Percentiles rank a stretch among this genome's conserved stretches.
phyloP scores from a whole-genome alignment of 164 flowering plant genomes.

The Tetrastigma voinierianum region DNA sequence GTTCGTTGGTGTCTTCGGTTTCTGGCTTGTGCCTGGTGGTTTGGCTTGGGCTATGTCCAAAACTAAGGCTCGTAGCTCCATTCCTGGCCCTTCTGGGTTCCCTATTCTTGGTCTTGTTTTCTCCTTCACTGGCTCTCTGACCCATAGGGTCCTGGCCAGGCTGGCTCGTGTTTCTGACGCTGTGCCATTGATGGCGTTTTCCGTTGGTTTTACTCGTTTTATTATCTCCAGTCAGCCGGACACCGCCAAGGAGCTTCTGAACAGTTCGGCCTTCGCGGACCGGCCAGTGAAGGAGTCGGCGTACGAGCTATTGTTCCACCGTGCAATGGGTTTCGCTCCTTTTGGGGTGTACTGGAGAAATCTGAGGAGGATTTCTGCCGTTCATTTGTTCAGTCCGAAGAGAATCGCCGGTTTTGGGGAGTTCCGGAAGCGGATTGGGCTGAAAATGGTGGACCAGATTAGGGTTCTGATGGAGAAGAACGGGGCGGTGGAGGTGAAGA shows the following conservation, averaged over 20 bases:
- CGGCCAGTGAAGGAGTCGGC: conserved; percentile 66
- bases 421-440: conserved; percentile 27
- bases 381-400: conserved; percentile 50
- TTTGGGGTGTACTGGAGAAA: conserved; percentile 62
- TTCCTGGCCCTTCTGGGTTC: conserved; percentile 67
- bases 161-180: conserved; percentile 22
- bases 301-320: conserved; percentile 50
- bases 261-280: conserved; percentile 53
- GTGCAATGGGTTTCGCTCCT: conserved; percentile 72
- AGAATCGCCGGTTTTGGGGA: conserved; percentile 30
- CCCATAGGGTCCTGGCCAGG: conserved; percentile 40
- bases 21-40: conserved; percentile 59
- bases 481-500: conserved; percentile 40
- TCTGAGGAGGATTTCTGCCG: conserved; percentile 47
- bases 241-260: conserved; percentile 48
- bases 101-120: conserved; percentile 53
- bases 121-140: conserved; percentile 30
- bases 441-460: conserved; percentile 36
- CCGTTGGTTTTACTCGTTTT: conserved; percentile 54
- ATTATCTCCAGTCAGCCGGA: conserved; percentile 44
- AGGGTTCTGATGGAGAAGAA: conserved; percentile 24
- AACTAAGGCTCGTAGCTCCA: conserved; percentile 18
- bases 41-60: conserved; percentile 71
- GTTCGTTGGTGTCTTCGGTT: conserved; percentile 27
- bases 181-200: conserved; percentile 44